Evolutionary conservation across 495 filamentous ascomycete genomes (phyloP).

Genomic region (Saxophila tyrrhenica): DNA sequence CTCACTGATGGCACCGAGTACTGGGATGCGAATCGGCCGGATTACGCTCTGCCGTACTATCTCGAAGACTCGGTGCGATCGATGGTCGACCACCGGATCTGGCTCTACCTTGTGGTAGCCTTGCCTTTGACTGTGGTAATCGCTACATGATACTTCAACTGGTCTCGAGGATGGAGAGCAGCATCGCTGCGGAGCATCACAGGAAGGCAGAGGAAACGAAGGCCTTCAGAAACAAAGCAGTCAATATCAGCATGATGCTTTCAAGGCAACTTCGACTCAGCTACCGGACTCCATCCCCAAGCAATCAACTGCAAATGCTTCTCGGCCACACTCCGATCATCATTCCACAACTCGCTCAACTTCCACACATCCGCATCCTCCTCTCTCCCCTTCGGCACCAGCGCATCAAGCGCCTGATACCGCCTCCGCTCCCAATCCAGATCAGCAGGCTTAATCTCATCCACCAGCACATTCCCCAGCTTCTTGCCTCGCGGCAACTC

Average conservation of each 20-base stretch:
- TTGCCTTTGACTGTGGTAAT: too few relatives aligned
- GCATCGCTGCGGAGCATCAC: too few relatives aligned
- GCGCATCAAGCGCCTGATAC: constrained; percentile 4
- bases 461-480: constrained; percentile 12
- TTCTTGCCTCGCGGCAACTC: constrained; percentile 7
- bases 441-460: constrained; percentile 10
- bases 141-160: too few relatives aligned
- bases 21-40: too few relatives aligned
- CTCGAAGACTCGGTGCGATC: too few relatives aligned
- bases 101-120: too few relatives aligned
- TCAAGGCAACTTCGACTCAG: constrained; percentile 6
- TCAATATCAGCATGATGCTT: not conserved
- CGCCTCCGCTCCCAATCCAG: constrained; percentile 11
- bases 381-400: constrained; percentile 9
- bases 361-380: constrained; percentile 1
- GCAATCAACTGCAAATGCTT: constrained; percentile 13
- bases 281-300: constrained; percentile 14
- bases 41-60: too few relatives aligned
- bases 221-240: not conserved
- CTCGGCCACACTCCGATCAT: not conserved
- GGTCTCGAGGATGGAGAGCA: too few relatives aligned
- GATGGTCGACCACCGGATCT: too few relatives aligned
- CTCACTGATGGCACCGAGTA: too few relatives aligned
- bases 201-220: too few relatives aligned
- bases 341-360: constrained; percentile 4